Percentiles rank a stretch among this genome's conserved stretches.
Evolutionary conservation across 1,139 yeast species (phyloP).

Genomic region (Debaryomycetaceae sp.): DNA sequence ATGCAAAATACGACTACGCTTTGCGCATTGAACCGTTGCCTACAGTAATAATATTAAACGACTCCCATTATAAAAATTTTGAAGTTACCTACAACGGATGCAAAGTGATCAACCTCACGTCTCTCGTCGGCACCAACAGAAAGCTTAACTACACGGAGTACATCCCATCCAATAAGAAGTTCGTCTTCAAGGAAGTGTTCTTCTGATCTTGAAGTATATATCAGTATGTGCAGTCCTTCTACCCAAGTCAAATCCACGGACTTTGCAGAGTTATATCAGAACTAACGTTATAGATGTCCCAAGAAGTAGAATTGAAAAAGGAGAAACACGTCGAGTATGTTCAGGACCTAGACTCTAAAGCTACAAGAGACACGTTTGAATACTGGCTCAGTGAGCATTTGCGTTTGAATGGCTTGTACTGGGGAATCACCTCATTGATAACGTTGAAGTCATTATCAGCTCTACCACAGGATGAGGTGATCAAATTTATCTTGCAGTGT

Average conservation of each 20-base stretch:
- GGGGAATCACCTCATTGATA: constrained; percentile 86
- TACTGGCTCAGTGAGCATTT: constrained; percentile 92
- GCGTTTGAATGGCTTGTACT: constrained; percentile 85
- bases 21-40: constrained; percentile 80
- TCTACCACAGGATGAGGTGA: constrained; percentile 58
- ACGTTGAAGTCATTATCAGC: constrained; percentile 52
- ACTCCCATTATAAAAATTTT: constrained; percentile 66
- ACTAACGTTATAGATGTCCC: neutral
- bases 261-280: neutral
- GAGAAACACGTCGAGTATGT: constrained; percentile 37
- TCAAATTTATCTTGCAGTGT: constrained; percentile 67
- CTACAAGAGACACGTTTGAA: constrained; percentile 45
- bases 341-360: constrained; percentile 33
- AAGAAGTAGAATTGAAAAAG: constrained; percentile 8
- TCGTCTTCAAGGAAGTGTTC: constrained; percentile 43
- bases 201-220: neutral
- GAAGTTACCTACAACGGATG: constrained; percentile 83
- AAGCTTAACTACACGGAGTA: constrained; percentile 70
- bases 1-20: constrained; percentile 67
- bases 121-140: constrained; percentile 44
- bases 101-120: constrained; percentile 71
- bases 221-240: neutral
- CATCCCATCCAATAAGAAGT: constrained; percentile 52
- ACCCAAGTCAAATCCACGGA: neutral
- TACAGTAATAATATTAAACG: constrained; percentile 60